Base-by-base conservation (phyloP, 306 rosid genomes). In the Astragalus membranaceus region DNA sequence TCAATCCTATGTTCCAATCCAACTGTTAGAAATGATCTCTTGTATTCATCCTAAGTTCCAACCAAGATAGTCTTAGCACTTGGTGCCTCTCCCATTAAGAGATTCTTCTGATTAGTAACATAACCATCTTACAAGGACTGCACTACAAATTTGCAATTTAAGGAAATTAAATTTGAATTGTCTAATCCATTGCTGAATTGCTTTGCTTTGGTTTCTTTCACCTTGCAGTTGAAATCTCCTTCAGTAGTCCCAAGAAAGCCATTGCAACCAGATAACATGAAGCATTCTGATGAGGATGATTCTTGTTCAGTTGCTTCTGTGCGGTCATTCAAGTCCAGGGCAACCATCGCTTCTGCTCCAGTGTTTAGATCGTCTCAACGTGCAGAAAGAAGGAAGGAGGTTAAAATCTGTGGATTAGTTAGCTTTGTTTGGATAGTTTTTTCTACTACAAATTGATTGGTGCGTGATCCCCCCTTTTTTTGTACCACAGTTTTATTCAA, bases 341-440 rank as follows among this genome's bases (percentile, higher is more conserved):
- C 80, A 54, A 82, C 84, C 63, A 84, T 74, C 75, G 92, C 95
- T 71, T 84, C 93, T 36, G 95, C 92, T 70, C 99, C 99, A 62
- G 11, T 75, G 10, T 91, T 95, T 75, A 84, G 88, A 75, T 81
- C 88, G 75, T 82, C 88, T 30, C 82, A 89, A 56, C 97, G 97
- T 41, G 97, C 99, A 26, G 91, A 95, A 79, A 95, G 85, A 76
- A 86, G 99, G 46, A 95, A 66, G 85, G 96, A 95, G 99, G 97
- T 95, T 79, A 47, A 11, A 13, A 20, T 77, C 60, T 75, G 63
- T 20, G 46, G 52, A n/a, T 51, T 29, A 62, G 50, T 67, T 78
- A 64, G 36, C 7, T 57, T 51, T 64, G 67, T 61, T 56, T 71
- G 13, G 20, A 76, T 81, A 74, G 42, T 16, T 52, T 44, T 62